Conservation (phyloP, 2,329 filamentous ascomycete species). For the Metarhizium rileyi region DNA sequence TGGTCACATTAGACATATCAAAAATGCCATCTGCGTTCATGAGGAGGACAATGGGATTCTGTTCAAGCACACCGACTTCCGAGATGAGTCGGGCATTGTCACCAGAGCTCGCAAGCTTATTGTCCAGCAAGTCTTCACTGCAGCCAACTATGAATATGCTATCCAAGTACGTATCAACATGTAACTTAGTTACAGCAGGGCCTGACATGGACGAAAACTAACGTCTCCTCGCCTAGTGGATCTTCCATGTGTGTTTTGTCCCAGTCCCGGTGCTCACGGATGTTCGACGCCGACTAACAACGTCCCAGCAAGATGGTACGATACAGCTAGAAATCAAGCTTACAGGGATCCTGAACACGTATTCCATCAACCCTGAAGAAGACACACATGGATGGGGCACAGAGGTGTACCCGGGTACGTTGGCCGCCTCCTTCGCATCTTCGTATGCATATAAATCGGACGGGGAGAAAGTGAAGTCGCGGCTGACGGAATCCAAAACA, state of each 20-base stretch:
- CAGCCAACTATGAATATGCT: slow-evolving; percentile 88
- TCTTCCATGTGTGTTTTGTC: slow-evolving; percentile 51
- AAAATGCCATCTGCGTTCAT: slow-evolving; percentile 92
- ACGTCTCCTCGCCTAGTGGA: slow-evolving; percentile 58
- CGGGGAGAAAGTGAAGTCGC: too few relatives aligned
- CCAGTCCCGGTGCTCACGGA: too few relatives aligned
- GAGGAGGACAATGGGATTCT: slow-evolving; percentile 87
- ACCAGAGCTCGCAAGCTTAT: slow-evolving; percentile 50
- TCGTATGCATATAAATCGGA: too few relatives aligned
- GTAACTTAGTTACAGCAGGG: background rate
- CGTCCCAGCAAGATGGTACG: slow-evolving; percentile 63
- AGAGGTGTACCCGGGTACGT: slow-evolving; percentile 61
- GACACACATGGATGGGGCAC: slow-evolving; percentile 83
- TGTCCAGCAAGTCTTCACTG: slow-evolving; percentile 87
- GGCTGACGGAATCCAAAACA: background rate
- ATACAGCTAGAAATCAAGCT: slow-evolving; percentile 87
- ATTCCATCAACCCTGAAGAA: slow-evolving; percentile 69
- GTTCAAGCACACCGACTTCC: slow-evolving; percentile 92
- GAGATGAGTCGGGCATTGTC: slow-evolving; percentile 77
- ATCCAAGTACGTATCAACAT: slow-evolving; percentile 24
- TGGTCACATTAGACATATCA: slow-evolving; percentile 69
- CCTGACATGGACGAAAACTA: slow-evolving; percentile 26
- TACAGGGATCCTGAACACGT: slow-evolving; percentile 89
- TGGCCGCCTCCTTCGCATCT: background rate
- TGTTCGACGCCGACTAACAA: slow-evolving; percentile 9